A percentile compares a stretch with the other conserved stretches of the same genome.
Conservation (phyloP, 768 basidiomycete genomes). For the Infundibulicybe gibba region DNA sequence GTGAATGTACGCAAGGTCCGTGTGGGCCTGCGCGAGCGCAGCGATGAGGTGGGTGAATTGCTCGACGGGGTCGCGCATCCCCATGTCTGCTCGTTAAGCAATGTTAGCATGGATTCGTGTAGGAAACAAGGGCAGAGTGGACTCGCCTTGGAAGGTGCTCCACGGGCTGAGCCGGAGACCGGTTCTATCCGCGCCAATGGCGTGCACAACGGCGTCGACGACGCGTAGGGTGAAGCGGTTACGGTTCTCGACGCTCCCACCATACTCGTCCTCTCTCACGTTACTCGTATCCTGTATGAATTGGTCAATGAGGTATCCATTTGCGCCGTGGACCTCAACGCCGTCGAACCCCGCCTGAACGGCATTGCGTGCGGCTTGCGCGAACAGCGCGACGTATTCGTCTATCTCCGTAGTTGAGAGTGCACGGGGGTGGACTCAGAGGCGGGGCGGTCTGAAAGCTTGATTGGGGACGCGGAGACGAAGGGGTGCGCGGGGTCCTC, state of each 20-base stretch:
- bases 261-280: constrained; percentile 52
- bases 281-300: constrained; percentile 48
- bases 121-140: neutral
- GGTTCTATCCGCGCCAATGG: constrained; percentile 44
- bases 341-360: constrained; percentile 58
- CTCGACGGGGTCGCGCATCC: constrained; percentile 2
- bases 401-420: constrained; percentile 1
- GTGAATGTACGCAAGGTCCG: constrained; percentile 46
- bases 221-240: constrained; percentile 49
- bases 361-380: constrained; percentile 3
- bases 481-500: neutral
- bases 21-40: neutral
- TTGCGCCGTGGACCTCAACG: constrained; percentile 35
- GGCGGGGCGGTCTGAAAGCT: neutral
- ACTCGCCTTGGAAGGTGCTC: constrained; percentile 23
- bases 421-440: neutral
- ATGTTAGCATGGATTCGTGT: neutral
- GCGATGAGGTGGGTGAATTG: constrained; percentile 3
- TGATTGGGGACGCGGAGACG: constrained; percentile 1
- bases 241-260: constrained; percentile 55
- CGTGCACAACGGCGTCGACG: constrained; percentile 37
- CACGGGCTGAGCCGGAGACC: constrained; percentile 50
- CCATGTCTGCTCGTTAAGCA: constrained; percentile 1
- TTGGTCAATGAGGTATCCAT: constrained; percentile 44
- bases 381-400: constrained; percentile 1